Base-by-base conservation (phyloP, 1,284 basidiomycete species). In the Cystobasidium pallidum region DNA sequence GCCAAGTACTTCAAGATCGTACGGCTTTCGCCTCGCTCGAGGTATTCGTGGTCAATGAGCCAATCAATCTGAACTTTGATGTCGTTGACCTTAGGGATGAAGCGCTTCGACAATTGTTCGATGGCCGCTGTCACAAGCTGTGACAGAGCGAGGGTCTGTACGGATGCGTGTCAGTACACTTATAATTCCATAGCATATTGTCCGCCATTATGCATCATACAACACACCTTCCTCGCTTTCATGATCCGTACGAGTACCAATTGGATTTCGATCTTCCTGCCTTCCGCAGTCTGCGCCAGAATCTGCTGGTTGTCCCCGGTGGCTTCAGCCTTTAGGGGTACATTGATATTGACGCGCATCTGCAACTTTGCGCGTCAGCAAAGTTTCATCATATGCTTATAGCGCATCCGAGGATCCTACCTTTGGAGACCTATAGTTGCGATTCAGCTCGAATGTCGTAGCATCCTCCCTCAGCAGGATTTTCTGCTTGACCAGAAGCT, bases 351-450 rank as follows among this genome's bases (percentile, higher is more conserved):
- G 70, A 99, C 91, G 75, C 91, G 88, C 75, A 94, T 30, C 45
- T 64, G 55, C 6, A 34, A 51, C 21, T 15, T 10, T 4, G 21
- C n/a, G 4, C 26, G 49, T 51, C 21, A 51, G 24, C 49, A 24
- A 19, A 8, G 3, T 8, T 19, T 47, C 45, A 19, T 19, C 49
- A 51, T 47, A 13, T 17, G 45, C 21, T 17, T 28, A 17, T 43
- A 36, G 45, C 36, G 13, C 36, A 6, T 7, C 36, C 7, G 36
- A 39, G 36, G 36, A 32, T 19, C 62, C 21, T 36, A 64, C 92
- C 86, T 98, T 98, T 86, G 97, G 97, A 24, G 90, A 92, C 83
- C 94, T 97, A 88, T 95, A 98, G 79, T 86, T 88, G 21, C 92
- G 88, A 81, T 98, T 97, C 79, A 98, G 82, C 81, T 96, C 93